A percentile compares a stretch with the other conserved stretches of the same genome.
Conservation (phyloP, 177 flowering plant species). For the Telopea speciosissima region DNA sequence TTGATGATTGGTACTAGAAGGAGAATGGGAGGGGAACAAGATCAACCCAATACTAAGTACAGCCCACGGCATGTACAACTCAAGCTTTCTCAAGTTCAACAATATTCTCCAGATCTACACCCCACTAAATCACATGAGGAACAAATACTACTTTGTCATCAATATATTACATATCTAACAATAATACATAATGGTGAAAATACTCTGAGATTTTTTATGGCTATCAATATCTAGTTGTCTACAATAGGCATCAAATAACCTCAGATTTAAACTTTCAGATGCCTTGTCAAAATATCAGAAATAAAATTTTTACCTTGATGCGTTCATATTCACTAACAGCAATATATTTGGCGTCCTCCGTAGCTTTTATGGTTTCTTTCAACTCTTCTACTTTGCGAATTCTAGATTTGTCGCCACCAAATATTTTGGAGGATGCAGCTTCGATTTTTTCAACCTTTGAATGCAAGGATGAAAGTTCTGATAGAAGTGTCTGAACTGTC, state of each 20-base stretch:
- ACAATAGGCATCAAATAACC: not conserved
- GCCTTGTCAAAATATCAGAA: not conserved
- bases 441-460: conserved; percentile 74
- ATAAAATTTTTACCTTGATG: conserved; percentile 60
- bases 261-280: not conserved
- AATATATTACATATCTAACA: too few relatives aligned
- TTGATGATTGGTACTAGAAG: too few relatives aligned
- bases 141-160: too few relatives aligned
- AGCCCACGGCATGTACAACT: not conserved
- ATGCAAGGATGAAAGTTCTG: conserved; percentile 79
- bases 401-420: conserved; percentile 89
- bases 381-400: conserved; percentile 71
- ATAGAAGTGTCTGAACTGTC: conserved; percentile 83
- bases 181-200: too few relatives aligned
- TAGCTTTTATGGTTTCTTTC: conserved; percentile 62
- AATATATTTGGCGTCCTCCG: conserved; percentile 79
- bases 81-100: not conserved
- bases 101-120: too few relatives aligned
- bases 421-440: conserved; percentile 79
- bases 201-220: too few relatives aligned
- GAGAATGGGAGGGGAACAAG: too few relatives aligned
- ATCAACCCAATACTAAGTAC: too few relatives aligned
- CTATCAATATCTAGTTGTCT: too few relatives aligned
- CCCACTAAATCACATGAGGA: too few relatives aligned
- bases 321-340: conserved; percentile 81